Evolutionary conservation across 1,284 basidiomycete species (phyloP).

Genomic region (Amylostereum areolatum): DNA sequence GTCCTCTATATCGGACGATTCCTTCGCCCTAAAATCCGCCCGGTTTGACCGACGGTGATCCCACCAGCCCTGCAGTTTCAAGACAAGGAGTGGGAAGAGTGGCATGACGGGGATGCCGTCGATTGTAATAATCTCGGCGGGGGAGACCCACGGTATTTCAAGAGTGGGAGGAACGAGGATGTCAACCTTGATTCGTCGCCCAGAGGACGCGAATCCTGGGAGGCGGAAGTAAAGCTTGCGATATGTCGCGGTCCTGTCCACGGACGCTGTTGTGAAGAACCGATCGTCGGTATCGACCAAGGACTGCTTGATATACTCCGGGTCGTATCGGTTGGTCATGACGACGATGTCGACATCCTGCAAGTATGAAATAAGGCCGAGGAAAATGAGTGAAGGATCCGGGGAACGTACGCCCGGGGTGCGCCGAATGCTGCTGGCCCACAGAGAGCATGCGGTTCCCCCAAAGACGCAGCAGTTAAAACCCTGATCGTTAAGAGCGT

Average conservation of each 20-base stretch:
- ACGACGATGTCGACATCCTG: slow-evolving; percentile 53
- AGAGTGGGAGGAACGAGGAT: slow-evolving; percentile 41
- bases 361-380: not conserved
- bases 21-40: slow-evolving; percentile 29
- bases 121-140: slow-evolving; percentile 19
- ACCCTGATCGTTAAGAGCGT: too few species aligned
- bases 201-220: slow-evolving; percentile 1
- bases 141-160: slow-evolving; percentile 35
- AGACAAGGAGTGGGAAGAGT: slow-evolving; percentile 35
- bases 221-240: slow-evolving; percentile 39
- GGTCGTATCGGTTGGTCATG: slow-evolving; percentile 23
- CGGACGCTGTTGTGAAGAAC: slow-evolving; percentile 36
- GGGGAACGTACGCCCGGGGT: slow-evolving; percentile 14
- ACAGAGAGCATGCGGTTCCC: too few species aligned
- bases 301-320: slow-evolving; percentile 36
- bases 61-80: slow-evolving; percentile 47
- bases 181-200: slow-evolving; percentile 37
- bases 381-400: too few species aligned
- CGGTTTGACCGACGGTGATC: slow-evolving; percentile 32
- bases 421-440: slow-evolving; percentile 4
- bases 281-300: slow-evolving; percentile 25
- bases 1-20: slow-evolving; percentile 36
- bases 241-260: slow-evolving; percentile 34
- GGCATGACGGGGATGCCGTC: slow-evolving; percentile 37
- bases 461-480: too few species aligned